Conservation (phyloP, 1,139 yeast species). For the Blastobotrys indianensis region DNA sequence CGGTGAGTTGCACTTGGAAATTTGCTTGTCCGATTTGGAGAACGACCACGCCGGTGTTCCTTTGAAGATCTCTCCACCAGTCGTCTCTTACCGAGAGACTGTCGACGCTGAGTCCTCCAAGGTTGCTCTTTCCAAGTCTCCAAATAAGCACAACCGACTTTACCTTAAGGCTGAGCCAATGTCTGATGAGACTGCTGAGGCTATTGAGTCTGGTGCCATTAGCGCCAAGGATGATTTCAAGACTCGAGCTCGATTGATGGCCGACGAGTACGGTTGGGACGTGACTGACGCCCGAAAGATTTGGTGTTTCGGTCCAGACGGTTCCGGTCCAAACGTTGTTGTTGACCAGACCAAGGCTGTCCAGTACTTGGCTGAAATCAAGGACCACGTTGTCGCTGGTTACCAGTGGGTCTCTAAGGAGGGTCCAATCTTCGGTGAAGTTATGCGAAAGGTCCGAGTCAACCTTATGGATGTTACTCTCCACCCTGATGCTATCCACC, state of each 20-base stretch:
- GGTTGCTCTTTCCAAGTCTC: constrained; percentile 97
- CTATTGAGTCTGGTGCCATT: constrained; percentile 89
- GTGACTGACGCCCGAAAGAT: constrained; percentile 99
- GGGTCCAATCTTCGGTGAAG: constrained; percentile 98
- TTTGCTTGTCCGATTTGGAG: constrained; percentile 93
- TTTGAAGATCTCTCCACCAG: constrained; percentile 95
- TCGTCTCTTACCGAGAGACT: constrained; percentile 98
- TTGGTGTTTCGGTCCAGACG: constrained; percentile 99
- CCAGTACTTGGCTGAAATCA: constrained; percentile 97
- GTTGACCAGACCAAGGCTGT: constrained; percentile 99
- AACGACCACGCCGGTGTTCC: constrained; percentile 99
- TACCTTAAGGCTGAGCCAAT: constrained; percentile 96
- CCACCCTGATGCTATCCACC: constrained; percentile 99
- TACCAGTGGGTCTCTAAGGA: constrained; percentile 99
- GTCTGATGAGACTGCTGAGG: constrained; percentile 85
- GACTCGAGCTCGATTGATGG: constrained; percentile 98
- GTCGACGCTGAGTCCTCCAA: constrained; percentile 90
- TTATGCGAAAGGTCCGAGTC: constrained; percentile 91
- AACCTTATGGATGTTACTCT: constrained; percentile 98
- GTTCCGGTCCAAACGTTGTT: constrained; percentile 97
- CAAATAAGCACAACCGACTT: constrained; percentile 99
- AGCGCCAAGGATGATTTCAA: constrained; percentile 97
- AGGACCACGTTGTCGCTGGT: constrained; percentile 99
- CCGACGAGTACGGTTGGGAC: constrained; percentile 99
- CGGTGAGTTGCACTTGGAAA: constrained; percentile 99